These are phyloP conservation scores for Lumnitzera littorea DNA, from an alignment of 345 rosid genomes.

Conservation along the genomic window DNA sequence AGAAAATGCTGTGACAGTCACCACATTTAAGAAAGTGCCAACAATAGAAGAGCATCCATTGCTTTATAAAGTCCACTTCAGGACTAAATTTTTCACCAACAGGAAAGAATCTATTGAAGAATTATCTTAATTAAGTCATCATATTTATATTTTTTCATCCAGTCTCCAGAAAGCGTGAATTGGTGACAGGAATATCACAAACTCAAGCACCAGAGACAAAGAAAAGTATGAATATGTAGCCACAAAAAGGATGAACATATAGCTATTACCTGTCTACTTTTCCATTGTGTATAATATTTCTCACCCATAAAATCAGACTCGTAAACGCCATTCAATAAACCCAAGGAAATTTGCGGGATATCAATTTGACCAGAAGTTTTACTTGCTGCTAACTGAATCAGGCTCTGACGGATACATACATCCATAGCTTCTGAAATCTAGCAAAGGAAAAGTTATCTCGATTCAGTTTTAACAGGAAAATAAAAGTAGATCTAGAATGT, in stretches of 20 bases:
- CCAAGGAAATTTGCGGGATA: slow-evolving; percentile 71
- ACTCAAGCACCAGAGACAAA: no score
- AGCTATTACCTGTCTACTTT: slow-evolving; percentile 67
- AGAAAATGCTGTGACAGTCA: no score
- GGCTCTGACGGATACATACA: slow-evolving; percentile 59
- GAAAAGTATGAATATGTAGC: no score
- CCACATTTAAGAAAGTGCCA: no score
- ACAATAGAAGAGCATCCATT: no score
- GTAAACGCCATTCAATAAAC: slow-evolving; percentile 69
- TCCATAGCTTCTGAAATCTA: slow-evolving; percentile 91
- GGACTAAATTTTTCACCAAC: no score
- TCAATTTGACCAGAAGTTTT: slow-evolving; percentile 53
- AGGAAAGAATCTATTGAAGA: no score
- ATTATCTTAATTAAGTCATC: no score
- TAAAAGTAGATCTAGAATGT: background rate
- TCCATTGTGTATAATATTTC: slow-evolving; percentile 81
- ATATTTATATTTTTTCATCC: no score
- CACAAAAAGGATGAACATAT: background rate
- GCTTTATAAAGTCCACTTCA: no score
- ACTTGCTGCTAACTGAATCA: slow-evolving; percentile 57
- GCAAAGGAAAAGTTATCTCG: slow-evolving; percentile 14
- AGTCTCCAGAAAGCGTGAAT: no score
- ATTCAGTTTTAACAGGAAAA: slow-evolving; percentile 6
- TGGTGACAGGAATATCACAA: no score
- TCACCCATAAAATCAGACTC: slow-evolving; percentile 78